These are phyloP conservation scores for Glonium stellatum DNA, from an alignment of 495 filamentous ascomycete species.

Conservation along the genomic window DNA sequence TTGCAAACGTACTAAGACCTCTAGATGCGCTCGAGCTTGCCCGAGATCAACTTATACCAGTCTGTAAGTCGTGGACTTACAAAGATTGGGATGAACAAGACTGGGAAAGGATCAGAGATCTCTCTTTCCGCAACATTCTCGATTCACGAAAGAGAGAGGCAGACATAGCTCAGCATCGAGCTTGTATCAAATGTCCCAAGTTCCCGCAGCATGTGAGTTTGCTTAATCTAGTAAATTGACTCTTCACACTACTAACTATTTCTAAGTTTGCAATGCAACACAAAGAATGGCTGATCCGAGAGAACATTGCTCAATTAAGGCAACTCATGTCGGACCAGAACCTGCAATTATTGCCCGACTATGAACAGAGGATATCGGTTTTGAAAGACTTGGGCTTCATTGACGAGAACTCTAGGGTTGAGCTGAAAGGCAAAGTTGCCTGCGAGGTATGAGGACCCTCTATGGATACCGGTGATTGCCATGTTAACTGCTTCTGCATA, in stretches of 20 bases:
- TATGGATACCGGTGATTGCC: background rate
- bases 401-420: conserved; percentile 72
- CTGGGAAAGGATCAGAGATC: conserved; percentile 68
- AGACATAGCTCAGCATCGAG: conserved; percentile 47
- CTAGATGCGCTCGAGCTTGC: conserved; percentile 41
- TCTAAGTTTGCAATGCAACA: conserved; percentile 79
- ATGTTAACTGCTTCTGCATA: conserved; percentile 24
- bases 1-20: conserved; percentile 9
- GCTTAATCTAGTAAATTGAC: conserved; percentile 4
- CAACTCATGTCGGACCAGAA: conserved; percentile 93
- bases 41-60: conserved; percentile 54
- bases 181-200: conserved; percentile 59
- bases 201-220: conserved; percentile 76
- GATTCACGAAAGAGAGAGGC: conserved; percentile 60
- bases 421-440: conserved; percentile 95
- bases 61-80: conserved; percentile 62
- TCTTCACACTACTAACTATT: conserved; percentile 14
- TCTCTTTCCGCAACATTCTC: conserved; percentile 66
- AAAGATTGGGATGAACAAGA: conserved; percentile 81
- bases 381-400: conserved; percentile 87
- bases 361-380: conserved; percentile 88
- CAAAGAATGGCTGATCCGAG: conserved; percentile 88
- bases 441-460: conserved; percentile 56
- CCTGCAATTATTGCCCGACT: conserved; percentile 92
- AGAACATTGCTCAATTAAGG: conserved; percentile 78